These are phyloP conservation scores for Chlamydomonas urium DNA, from an alignment of 139 green algal species.

Conservation along the genomic window DNA sequence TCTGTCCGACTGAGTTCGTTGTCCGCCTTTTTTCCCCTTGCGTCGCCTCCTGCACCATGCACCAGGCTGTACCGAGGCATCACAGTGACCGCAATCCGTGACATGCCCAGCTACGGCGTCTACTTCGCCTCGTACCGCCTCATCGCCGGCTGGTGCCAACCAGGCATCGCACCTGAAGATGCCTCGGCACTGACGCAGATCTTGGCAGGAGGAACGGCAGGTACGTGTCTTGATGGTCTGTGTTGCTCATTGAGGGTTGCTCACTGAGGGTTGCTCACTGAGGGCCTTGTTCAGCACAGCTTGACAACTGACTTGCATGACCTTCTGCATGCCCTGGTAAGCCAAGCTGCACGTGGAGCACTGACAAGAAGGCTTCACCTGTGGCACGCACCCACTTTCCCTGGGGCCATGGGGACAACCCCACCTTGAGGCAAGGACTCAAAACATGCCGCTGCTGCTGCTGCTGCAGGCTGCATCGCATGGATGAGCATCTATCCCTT, in stretches of 20 bases:
- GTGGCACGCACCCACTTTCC: not conserved
- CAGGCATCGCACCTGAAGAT: slow-evolving; percentile 22
- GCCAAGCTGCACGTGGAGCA: not conserved
- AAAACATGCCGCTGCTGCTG: not conserved
- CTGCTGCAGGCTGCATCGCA: slow-evolving; percentile 18
- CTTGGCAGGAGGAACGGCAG: slow-evolving; percentile 12
- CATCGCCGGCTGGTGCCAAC: slow-evolving; percentile 15
- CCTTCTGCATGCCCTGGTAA: not conserved
- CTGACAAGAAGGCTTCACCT: not conserved
- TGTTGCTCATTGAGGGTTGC: not conserved
- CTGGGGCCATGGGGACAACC: not conserved
- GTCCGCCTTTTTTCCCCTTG: too few relatives aligned
- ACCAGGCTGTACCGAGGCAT: slow-evolving; percentile 60
- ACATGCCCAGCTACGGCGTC: slow-evolving; percentile 59
- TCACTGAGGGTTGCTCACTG: too few relatives aligned
- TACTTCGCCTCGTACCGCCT: slow-evolving; percentile 60
- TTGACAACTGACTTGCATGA: slow-evolving; percentile 4
- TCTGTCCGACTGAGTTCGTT: too few relatives aligned
- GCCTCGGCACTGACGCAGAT: slow-evolving; percentile 23
- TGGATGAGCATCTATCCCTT: slow-evolving; percentile 65
- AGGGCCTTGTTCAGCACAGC: not conserved
- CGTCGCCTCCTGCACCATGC: too few relatives aligned
- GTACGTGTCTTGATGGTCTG: not conserved
- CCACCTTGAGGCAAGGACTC: not conserved
- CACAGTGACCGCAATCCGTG: slow-evolving; percentile 48